A percentile compares a stretch with the other conserved stretches of the same genome.
phyloP scores from a whole-genome alignment of 306 rosid genomes.

The Cajanus cajan region DNA sequence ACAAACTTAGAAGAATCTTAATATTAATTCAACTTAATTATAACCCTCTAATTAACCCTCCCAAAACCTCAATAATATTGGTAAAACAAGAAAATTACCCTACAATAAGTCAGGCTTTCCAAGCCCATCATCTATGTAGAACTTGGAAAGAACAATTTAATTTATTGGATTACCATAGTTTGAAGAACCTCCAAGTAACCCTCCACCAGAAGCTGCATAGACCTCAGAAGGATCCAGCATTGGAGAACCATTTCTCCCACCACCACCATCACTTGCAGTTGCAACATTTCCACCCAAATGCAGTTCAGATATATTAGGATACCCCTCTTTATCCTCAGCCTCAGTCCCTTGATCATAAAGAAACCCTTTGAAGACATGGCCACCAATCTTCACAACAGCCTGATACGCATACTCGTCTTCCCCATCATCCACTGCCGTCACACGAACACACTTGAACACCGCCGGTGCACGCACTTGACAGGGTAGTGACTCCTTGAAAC shows the following conservation, averaged over 20 bases:
- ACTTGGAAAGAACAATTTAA: slow-evolving; percentile 43
- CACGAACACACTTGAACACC: slow-evolving; percentile 90
- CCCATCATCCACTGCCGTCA: slow-evolving; percentile 79
- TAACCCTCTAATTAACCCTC: neutral
- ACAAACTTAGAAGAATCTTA: slow-evolving; percentile 13
- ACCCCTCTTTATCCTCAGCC: slow-evolving; percentile 46
- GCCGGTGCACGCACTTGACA: slow-evolving; percentile 84
- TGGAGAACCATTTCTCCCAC: slow-evolving; percentile 60
- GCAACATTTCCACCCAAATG: slow-evolving; percentile 53
- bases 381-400: slow-evolving; percentile 79
- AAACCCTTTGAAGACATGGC: slow-evolving; percentile 87
- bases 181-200: slow-evolving; percentile 73
- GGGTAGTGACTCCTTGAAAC: slow-evolving; percentile 61
- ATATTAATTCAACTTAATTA: neutral
- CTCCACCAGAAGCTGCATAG: slow-evolving; percentile 54
- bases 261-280: neutral
- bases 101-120: slow-evolving; percentile 23
- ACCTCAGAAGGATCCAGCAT: slow-evolving; percentile 68
- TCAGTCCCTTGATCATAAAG: slow-evolving; percentile 80
- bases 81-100: slow-evolving; percentile 32
- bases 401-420: slow-evolving; percentile 84
- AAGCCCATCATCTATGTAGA: slow-evolving; percentile 22
- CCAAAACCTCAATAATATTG: neutral
- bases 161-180: slow-evolving; percentile 77
- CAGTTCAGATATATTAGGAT: slow-evolving; percentile 70